Percentiles rank a stretch among this genome's conserved stretches.
Evolutionary conservation across 2,329 filamentous ascomycete species (phyloP).

Genomic region (Fusarium guadeloupense): DNA sequence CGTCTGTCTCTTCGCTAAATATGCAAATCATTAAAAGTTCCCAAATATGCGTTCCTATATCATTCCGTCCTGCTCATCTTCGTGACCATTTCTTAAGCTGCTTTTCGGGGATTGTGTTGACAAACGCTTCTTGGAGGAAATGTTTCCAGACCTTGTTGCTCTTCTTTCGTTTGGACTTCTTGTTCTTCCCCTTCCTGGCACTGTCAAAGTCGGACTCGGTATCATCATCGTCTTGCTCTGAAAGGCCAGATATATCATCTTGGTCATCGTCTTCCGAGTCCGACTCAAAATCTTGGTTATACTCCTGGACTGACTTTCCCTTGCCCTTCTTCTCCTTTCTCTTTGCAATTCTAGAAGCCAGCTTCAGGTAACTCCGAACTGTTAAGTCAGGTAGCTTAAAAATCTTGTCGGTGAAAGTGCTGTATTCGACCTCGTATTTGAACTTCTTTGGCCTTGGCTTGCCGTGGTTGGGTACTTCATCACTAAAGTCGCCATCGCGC

Average conservation of each 20-base stretch:
- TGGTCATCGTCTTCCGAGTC: conserved; percentile 41
- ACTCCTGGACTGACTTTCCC: conserved; percentile 32
- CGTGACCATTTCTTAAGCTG: conserved; percentile 65
- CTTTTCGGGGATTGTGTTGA: conserved; percentile 73
- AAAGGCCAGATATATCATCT: conserved; percentile 26
- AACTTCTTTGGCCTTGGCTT: conserved; percentile 71
- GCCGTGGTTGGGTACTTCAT: conserved; percentile 61
- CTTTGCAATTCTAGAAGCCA: conserved; percentile 80
- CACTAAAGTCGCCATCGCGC: conserved; percentile 70
- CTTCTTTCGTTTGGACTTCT: conserved; percentile 58
- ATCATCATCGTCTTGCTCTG: conserved; percentile 33
- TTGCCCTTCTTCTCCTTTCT: conserved; percentile 37
- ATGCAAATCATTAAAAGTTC: conserved; percentile 21
- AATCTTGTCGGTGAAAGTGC: conserved; percentile 77
- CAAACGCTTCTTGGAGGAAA: conserved; percentile 82
- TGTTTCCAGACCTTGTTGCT: conserved; percentile 78
- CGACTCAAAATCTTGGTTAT: conserved; percentile 39
- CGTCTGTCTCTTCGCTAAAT: conserved; percentile 30
- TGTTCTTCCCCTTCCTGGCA: conserved; percentile 36
- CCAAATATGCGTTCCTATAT: background rate
- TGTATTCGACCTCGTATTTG: conserved; percentile 84
- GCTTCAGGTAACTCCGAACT: conserved; percentile 78
- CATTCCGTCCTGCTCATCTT: conserved; percentile 17
- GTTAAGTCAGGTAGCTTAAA: conserved; percentile 86
- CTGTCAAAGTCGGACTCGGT: conserved; percentile 22